Percentiles rank a stretch among this genome's conserved stretches.
phyloP scores from a whole-genome alignment of 2,329 filamentous ascomycete genomes.

The Dichotomopilus funicola region DNA sequence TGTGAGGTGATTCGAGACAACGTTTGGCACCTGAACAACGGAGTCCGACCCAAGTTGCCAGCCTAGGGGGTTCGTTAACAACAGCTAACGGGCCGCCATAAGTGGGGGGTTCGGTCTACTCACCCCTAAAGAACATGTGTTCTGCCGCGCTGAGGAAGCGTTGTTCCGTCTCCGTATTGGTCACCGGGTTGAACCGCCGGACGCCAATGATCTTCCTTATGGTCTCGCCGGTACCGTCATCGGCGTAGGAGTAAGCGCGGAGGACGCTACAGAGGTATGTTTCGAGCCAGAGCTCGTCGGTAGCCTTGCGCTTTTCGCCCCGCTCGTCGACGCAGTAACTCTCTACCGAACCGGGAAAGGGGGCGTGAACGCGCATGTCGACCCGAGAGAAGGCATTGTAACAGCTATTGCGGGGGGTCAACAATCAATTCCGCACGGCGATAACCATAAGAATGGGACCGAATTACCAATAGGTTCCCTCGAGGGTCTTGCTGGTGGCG shows the following conservation, averaged over 20 bases:
- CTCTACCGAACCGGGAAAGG: constrained; percentile 92
- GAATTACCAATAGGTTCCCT: constrained; percentile 81
- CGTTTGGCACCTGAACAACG: constrained; percentile 93
- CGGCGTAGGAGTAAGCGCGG: constrained; percentile 91
- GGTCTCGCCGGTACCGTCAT: constrained; percentile 87
- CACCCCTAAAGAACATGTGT: constrained; percentile 88
- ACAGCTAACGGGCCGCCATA: no score
- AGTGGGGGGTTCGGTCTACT: constrained; percentile 60
- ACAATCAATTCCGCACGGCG: no score
- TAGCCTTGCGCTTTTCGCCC: constrained; percentile 87
- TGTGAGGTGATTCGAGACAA: constrained; percentile 92
- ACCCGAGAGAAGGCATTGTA: constrained; percentile 99
- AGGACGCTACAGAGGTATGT: constrained; percentile 95
- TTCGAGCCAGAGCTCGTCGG: constrained; percentile 92
- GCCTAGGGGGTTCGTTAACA: constrained; percentile 42
- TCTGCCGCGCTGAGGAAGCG: constrained; percentile 92
- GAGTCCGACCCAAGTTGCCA: constrained; percentile 96
- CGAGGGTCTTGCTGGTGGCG: constrained; percentile 74
- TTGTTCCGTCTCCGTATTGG: constrained; percentile 96
- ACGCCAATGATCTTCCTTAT: constrained; percentile 98
- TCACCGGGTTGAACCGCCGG: constrained; percentile 92
- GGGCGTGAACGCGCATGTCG: constrained; percentile 97
- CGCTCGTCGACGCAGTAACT: constrained; percentile 97
- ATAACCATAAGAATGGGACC: no score
- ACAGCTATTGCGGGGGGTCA: constrained; percentile 48